Conservation (phyloP, 208 protist genomes). For the Zelonia costaricensis region DNA sequence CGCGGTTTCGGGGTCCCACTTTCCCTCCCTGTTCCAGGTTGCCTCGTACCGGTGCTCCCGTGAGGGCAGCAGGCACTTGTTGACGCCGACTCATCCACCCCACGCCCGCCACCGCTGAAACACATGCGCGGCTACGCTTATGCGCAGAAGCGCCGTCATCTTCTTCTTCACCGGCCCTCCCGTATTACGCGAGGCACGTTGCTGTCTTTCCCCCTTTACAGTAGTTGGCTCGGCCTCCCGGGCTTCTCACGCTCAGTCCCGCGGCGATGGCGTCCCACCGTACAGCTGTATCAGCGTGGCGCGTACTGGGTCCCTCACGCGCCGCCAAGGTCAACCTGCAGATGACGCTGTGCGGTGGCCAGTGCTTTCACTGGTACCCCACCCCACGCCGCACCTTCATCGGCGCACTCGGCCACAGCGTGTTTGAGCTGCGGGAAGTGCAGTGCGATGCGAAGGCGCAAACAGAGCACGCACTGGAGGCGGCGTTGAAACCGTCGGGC, state of each 20-base stretch:
- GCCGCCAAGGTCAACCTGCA: conserved; percentile 37
- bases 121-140: too few relatives aligned
- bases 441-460: neutral
- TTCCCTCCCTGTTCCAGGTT: too few relatives aligned
- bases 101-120: too few relatives aligned
- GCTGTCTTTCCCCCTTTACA: too few relatives aligned
- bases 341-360: conserved; percentile 66
- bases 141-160: too few relatives aligned
- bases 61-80: too few relatives aligned
- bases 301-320: conserved; percentile 30
- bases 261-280: neutral
- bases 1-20: too few relatives aligned
- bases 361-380: conserved; percentile 77
- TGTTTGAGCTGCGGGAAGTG: conserved; percentile 54
- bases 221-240: too few relatives aligned
- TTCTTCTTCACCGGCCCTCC: neutral
- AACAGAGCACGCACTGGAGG: neutral
- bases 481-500: too few relatives aligned
- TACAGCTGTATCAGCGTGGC: conserved; percentile 15
- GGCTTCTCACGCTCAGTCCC: neutral
- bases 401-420: conserved; percentile 39
- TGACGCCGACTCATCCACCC: too few relatives aligned
- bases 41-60: too few relatives aligned
- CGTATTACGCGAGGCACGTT: too few relatives aligned
- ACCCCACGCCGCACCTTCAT: conserved; percentile 51